Base-by-base conservation (phyloP, 176 grass and related monocot species). In the Phoenix roebelenii region DNA sequence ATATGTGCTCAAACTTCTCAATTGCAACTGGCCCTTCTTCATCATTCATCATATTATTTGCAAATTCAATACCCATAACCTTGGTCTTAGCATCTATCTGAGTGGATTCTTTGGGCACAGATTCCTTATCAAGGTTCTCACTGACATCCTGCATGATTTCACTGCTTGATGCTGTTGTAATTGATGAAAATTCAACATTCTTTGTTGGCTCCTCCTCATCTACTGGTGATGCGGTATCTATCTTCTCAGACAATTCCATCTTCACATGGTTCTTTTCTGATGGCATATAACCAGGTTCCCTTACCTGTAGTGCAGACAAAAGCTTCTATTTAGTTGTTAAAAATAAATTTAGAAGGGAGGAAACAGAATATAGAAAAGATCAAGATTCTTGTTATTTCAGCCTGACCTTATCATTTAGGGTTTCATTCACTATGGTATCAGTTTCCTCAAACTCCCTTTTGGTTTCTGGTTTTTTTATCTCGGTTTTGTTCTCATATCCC, bases 231-330 rank as follows among this genome's bases (percentile, higher is more conserved):
- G 10, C 14, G 35, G 35, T 44, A 12, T 44, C 35, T 10, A 44
- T 44, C 35, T 44, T 44, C 35, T 44, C 9, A 44, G 35, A 10
- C 35, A 44, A 44, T 44, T 12, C 9, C 1, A 44, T 14, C 35
- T 12, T 63, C 54, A 64, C 52, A 30, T 76, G 6, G 60, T 55
- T 84, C 74, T 49, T 59, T 23, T 76, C 67, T 78, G 84, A 76
- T 52, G 48, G 10, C 63, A 49, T 66, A 49, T 1, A 60, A 66
- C 71, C 78, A 50, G 39, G 22, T 74, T 52, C 56, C 23, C 35
- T 80, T 73, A 55, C 72, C 80, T 93, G 66, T 65, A 90, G 52
- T 6, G 24, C 17, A 66, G 67, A 67, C 35, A 28, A 73, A 29
- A 64, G 64, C 28, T 77, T 64, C 58, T 25, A 58, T 44, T 52